Evolutionary conservation across 2,329 filamentous ascomycete genomes (phyloP).

Genomic region (Sporothrix dimorphospora): DNA sequence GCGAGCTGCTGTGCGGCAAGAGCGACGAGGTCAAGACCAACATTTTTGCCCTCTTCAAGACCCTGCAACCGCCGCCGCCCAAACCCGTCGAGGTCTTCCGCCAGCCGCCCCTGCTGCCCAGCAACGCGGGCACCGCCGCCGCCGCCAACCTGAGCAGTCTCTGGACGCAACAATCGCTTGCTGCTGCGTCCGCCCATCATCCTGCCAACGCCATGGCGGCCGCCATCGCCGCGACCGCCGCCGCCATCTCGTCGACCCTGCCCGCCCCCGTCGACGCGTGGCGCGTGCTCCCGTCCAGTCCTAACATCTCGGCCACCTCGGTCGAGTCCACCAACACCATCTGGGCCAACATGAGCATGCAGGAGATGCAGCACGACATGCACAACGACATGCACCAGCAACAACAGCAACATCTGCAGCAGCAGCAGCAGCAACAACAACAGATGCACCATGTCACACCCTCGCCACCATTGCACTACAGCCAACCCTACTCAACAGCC

Average conservation of each 20-base stretch:
- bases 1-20: slow-evolving; percentile 87
- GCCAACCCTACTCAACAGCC: slow-evolving; percentile 73
- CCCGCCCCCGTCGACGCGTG: slow-evolving; percentile 80
- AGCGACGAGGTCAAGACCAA: slow-evolving; percentile 90
- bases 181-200: slow-evolving; percentile 51
- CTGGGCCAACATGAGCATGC: slow-evolving; percentile 72
- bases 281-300: slow-evolving; percentile 89
- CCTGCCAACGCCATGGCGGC: slow-evolving; percentile 30
- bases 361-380: slow-evolving; percentile 64
- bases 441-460: slow-evolving; percentile 69
- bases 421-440: slow-evolving; percentile 13
- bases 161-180: slow-evolving; percentile 67
- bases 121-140: slow-evolving; percentile 58
- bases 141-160: slow-evolving; percentile 67
- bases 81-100: slow-evolving; percentile 88
- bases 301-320: slow-evolving; percentile 67
- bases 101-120: slow-evolving; percentile 82
- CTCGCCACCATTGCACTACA: slow-evolving; percentile 76
- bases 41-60: slow-evolving; percentile 83
- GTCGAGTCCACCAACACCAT: slow-evolving; percentile 69
- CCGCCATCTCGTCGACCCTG: slow-evolving; percentile 40
- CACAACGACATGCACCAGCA: slow-evolving; percentile 39
- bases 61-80: slow-evolving; percentile 83
- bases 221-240: slow-evolving; percentile 31
- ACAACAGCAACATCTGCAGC: neutral